Percentiles rank a stretch among this genome's conserved stretches.
phyloP scores from a whole-genome alignment of 2,329 filamentous ascomycete species.

The Colletotrichum horii region DNA sequence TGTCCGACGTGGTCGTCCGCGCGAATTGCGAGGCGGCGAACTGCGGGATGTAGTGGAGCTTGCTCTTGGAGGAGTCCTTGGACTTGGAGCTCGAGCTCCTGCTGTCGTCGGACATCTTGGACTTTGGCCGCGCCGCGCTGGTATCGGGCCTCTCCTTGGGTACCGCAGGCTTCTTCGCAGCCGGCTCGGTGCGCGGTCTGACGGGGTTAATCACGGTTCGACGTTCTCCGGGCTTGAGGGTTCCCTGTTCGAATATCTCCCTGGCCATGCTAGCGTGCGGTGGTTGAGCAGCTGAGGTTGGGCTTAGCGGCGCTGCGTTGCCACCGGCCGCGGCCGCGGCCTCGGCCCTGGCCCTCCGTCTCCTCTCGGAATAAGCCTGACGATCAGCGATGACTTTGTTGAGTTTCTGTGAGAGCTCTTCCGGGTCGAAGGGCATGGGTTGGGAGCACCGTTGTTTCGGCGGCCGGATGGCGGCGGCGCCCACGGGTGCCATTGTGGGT shows the following conservation, averaged over 20 bases:
- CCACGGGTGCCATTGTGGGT: neutral
- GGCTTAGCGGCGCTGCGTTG: neutral
- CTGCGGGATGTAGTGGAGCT: conserved; percentile 57
- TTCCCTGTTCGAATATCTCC: conserved; percentile 2
- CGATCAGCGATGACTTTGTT: conserved; percentile 55
- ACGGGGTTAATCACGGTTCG: neutral
- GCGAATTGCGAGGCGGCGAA: conserved; percentile 61
- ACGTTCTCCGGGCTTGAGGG: neutral
- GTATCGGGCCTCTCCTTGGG: neutral
- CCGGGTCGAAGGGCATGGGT: conserved; percentile 52
- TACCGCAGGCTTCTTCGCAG: neutral
- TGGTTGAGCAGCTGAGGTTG: neutral
- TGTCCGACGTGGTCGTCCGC: conserved; percentile 54
- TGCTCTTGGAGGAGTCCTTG: conserved; percentile 7
- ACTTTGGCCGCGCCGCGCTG: neutral
- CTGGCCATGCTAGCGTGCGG: neutral
- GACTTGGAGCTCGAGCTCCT: conserved; percentile 8
- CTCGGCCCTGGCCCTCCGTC: conserved; percentile 32
- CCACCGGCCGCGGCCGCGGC: conserved; percentile 21
- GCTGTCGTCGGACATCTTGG: conserved; percentile 22
- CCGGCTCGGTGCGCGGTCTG: neutral
- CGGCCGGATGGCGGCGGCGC: neutral
- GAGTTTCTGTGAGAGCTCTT: conserved; percentile 60
- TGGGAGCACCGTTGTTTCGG: conserved; percentile 12
- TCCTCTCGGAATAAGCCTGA: conserved; percentile 44